A percentile compares a stretch with the other conserved stretches of the same genome.
Conservation (phyloP, 2,329 filamentous ascomycete species). For the Arthrobotrys iridis region DNA sequence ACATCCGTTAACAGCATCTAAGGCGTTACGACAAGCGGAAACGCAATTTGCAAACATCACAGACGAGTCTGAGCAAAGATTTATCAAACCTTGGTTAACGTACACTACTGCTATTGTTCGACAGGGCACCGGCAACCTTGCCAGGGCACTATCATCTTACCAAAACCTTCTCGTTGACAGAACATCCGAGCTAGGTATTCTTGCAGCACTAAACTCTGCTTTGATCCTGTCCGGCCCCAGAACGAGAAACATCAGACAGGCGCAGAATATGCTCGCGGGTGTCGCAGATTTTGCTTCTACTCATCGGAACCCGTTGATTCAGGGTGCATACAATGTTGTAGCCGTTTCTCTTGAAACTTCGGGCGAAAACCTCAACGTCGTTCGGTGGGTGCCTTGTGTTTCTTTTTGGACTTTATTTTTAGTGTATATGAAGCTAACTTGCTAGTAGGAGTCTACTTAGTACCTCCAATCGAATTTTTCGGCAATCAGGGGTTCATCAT, state of each 20-base stretch:
- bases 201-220: constrained; percentile 65
- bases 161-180: constrained; percentile 48
- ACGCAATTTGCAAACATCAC: constrained; percentile 32
- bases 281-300: constrained; percentile 47
- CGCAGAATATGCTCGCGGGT: constrained; percentile 36
- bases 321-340: constrained; percentile 44
- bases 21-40: constrained; percentile 43
- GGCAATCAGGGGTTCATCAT: constrained; percentile 50
- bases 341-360: constrained; percentile 33
- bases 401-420: background rate
- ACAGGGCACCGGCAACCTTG: constrained; percentile 47
- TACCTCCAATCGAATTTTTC: constrained; percentile 50
- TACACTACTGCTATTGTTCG: constrained; percentile 49
- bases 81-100: constrained; percentile 47
- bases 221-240: constrained; percentile 61
- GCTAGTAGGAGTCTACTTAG: constrained; percentile 38
- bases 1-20: background rate
- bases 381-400: constrained; percentile 17
- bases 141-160: constrained; percentile 32
- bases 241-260: constrained; percentile 31
- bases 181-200: constrained; percentile 62
- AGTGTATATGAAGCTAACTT: background rate
- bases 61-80: constrained; percentile 39
- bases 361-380: constrained; percentile 42
- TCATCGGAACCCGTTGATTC: constrained; percentile 40